Evolutionary conservation across 768 basidiomycete genomes (phyloP), one percentile per base, ranked within the genome.

Genomic region (Pilatotrama ljubarskyi): DNA sequence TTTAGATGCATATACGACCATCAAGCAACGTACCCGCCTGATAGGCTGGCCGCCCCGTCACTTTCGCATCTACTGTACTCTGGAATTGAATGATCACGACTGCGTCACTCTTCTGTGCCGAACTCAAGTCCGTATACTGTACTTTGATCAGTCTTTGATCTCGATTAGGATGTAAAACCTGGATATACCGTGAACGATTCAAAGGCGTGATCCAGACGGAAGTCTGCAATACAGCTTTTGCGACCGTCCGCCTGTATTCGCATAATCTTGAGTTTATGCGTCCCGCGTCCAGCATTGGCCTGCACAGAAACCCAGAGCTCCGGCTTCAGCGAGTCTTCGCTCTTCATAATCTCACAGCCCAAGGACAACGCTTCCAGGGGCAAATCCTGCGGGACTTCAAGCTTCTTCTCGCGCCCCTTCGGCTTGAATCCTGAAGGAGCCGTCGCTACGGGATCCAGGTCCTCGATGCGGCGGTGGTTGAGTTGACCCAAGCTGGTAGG

Each of bases 351-450:
- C 15, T 47, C 15, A 35, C 57, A 65, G 14, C 64, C 64, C 4
- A 61, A 25, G 17, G 56, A 44, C 32, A 61, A 37, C 5, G 41
- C 52, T 8, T 59, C 32, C 7, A 65, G 25, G 1, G 64, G 64
- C 10, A 65, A 24, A 2, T 18, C 18, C 14, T 13, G 9, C 0
- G 44, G 29, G 2, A 4, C 13, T 40, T 35, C n/a, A 15, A 24
- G 22, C n/a, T 38, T 43, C 43, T 48, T 18, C 8, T 18, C 32
- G 24, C 24, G 29, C 11, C 17, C 2, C 3, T 2, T 17, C 24
- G 32, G 6, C 22, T 41, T 48, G 40, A 55, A 55, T 2, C 59
- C 59, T 15, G 53, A 51, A 0, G 54, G 47, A 13, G 48, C 25
- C 10, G 48, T 61, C 14, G 54, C 48, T 1, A 26, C 8, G 9